Evolutionary conservation across 345 rosid species (phyloP).

Genomic region (Eucalyptus curtisii): DNA sequence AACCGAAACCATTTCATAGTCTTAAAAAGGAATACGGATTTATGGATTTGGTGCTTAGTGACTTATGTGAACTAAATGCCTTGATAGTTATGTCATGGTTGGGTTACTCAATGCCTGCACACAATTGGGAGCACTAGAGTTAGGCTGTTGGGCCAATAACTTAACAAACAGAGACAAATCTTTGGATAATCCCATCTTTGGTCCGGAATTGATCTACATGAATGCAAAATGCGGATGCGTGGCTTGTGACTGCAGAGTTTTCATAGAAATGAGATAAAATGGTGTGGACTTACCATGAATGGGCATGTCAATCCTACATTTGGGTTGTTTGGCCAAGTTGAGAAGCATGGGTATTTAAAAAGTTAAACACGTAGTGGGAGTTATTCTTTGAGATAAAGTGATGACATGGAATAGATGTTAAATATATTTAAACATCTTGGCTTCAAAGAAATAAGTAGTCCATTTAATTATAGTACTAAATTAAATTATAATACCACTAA

Average conservation of each 20-base stretch:
- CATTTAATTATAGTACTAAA: too few relatives aligned
- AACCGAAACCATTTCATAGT: too few relatives aligned
- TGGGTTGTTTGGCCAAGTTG: conserved; percentile 41
- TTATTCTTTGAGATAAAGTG: too few relatives aligned
- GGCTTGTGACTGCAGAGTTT: conserved; percentile 40
- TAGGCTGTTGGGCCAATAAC: conserved; percentile 53
- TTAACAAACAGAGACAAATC: conserved; percentile 38
- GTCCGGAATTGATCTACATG: conserved; percentile 65
- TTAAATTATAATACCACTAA: too few relatives aligned
- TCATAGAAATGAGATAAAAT: conserved; percentile 29
- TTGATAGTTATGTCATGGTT: too few relatives aligned
- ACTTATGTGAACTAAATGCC: too few relatives aligned
- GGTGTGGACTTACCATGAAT: conserved; percentile 60
- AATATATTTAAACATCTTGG: too few relatives aligned
- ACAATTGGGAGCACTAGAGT: neutral
- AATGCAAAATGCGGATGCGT: conserved; percentile 52
- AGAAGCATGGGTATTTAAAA: conserved; percentile 20
- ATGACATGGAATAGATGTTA: too few relatives aligned
- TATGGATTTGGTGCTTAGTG: too few relatives aligned
- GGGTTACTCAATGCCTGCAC: too few relatives aligned
- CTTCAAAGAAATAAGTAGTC: too few relatives aligned
- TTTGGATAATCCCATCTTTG: conserved; percentile 42
- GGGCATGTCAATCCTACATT: conserved; percentile 43
- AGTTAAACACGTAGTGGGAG: fast-evolving
- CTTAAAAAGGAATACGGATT: too few relatives aligned